Base-by-base conservation (phyloP, 208 protist genomes). In the Leishmania braziliensis region DNA sequence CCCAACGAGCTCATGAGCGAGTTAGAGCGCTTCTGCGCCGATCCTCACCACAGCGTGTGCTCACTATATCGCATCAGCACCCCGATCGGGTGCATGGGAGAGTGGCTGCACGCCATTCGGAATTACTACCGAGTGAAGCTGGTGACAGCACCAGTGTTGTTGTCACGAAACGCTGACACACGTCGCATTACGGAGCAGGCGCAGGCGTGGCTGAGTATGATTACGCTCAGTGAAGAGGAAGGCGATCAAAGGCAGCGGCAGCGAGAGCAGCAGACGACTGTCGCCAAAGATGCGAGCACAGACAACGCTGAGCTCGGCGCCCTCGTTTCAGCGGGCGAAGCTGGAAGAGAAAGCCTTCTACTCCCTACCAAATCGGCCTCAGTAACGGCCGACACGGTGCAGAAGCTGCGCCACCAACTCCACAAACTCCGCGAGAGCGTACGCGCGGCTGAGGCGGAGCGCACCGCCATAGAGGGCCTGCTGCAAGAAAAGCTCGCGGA, bases 91-190 rank as follows among this genome's bases (percentile, higher is more conserved):
- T 87, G 82, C 65, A 86, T 97, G 71, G 89, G 88, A 43, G 77
- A 90, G 69, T 95, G 90, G 91, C 86, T 97, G 33, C 85, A 86
- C 60, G 86, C 88, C 4, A 73, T 95, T 26, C 86, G 89, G 14
- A 84, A 95, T 36, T 86, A 90, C 82, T 94, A 93, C 88, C 85
- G 87, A 14, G 87, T 94, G 48, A 83, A 86, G 68, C 48, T 88
- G 3, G 83, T 94, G 60, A 88, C 85, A 4, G 84, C 83, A n/a
- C 89, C 84, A 46, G 82, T 91, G 68, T 73, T 91, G 74, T 66
- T 91, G 68, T 46, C 66, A 12, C 73, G 68, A 20, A 75, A 62
- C 74, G 29, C 82, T 6, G 71, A 69, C 53, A 76, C 36, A 9
- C 58, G 33, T 20, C 68, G 77, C 26, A 60, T 77, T 29, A 71